Evolutionary conservation across 176 grass and related monocot genomes (phyloP), one percentile per base, ranked within the genome.

Genomic region (Triticum dicoccoides): DNA sequence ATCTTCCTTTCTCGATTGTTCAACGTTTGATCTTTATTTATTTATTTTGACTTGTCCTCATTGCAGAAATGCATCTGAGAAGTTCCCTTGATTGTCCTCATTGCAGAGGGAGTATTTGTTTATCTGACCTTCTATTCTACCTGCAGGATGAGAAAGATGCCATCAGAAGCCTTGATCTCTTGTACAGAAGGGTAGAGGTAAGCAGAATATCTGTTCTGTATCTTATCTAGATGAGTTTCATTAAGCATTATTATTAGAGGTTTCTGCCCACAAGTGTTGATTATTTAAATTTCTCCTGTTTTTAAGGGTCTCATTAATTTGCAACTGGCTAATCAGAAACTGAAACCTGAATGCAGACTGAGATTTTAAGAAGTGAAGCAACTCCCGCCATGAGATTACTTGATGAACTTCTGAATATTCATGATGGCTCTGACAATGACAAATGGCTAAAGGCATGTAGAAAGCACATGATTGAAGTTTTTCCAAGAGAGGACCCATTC

Each of bases 131-230:
- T 39, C 27, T 83, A 8, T 56, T 86, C 45, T 82, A 69, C 65
- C 20, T 78, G 27, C 86, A 98, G 96, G 93, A 98, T 15, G 96
- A 98, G 75, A 92, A 77, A 34, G 96, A 95, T 89, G 90, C 71
- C 39, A 89, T 98, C 89, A 95, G 93, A 92, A 95, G 96, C 68
- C 93, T 98, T 72, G 93, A 98, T 72, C 91, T 98, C 54, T 94
- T 95, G 64, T 98, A 98, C 77, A 95, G 96, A 92, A 86, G 91
- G 63, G 78, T 95, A 88, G 93, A 98, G 88, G 96, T 92, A 89
- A 74, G 81, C 32, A 8, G 3, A 62, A 56, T 65, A 41, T 13
- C 37, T 70, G 6, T 20, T 27, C 18, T 74, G 61, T 23, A 18
- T 69, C 12, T 5, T 69, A 15, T 17, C 14, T 86, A 41, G 49